Percentiles rank a stretch among this genome's conserved stretches.
Conservation (phyloP, 176 grass and related monocot species). For the Pontederia crassipes region DNA sequence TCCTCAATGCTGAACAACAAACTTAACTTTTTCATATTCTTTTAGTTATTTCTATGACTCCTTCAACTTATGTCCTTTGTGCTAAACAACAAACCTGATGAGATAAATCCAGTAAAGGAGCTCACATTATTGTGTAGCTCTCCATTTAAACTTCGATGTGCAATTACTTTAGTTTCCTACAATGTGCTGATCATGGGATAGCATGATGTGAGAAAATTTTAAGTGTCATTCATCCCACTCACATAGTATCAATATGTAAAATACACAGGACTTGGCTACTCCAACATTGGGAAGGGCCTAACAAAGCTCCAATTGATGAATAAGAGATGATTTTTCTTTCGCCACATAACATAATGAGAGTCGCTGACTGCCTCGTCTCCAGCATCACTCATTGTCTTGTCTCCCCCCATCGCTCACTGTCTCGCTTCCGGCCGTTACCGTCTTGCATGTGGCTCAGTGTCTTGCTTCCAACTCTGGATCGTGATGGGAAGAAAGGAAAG, state of each 20-base stretch:
- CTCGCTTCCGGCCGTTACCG: too few relatives aligned
- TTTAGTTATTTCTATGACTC: too few relatives aligned
- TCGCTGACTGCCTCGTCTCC: too few relatives aligned
- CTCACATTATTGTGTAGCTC: constrained; percentile 71
- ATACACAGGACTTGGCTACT: constrained; percentile 37
- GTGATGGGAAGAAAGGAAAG: too few relatives aligned
- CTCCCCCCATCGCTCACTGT: too few relatives aligned
- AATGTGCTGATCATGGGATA: not conserved
- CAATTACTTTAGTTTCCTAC: constrained; percentile 2
- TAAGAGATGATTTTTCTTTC: constrained; percentile 59
- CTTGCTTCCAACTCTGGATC: too few relatives aligned
- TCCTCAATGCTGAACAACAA: too few relatives aligned
- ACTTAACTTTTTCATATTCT: too few relatives aligned
- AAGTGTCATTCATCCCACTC: constrained; percentile 4
- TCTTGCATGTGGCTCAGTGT: too few relatives aligned
- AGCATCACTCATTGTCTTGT: too few relatives aligned
- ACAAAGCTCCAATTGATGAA: constrained; percentile 76
- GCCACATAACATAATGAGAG: not conserved
- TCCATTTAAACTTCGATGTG: constrained; percentile 58
- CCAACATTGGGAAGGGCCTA: constrained; percentile 32
- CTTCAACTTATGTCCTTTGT: too few relatives aligned
- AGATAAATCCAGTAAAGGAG: constrained; percentile 34
- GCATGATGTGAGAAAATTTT: not conserved
- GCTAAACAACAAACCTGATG: too few relatives aligned
- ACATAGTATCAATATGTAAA: constrained; percentile 53